Evolutionary conservation across 2,329 filamentous ascomycete genomes (phyloP), one percentile per base, ranked within the genome.

Genomic region (Aaosphaeria pasadenensis): DNA sequence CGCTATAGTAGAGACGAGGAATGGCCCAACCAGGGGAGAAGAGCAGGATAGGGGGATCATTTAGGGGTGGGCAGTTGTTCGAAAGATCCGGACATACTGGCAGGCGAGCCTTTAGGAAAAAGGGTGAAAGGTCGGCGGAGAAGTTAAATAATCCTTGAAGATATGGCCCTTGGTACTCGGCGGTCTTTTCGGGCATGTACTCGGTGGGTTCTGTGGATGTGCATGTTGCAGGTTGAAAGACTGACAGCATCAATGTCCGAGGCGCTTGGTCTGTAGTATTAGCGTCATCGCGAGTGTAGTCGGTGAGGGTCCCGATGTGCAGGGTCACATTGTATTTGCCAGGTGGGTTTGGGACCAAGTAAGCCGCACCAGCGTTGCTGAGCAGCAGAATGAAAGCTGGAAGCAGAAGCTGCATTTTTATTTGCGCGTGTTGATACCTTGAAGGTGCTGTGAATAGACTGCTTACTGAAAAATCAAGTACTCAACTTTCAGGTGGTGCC

Each of bases 11-110:
- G 1, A 74, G 58, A 2, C 76, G 67, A 0, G 74, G 67, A 24
- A 66, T 63, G 4, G 70, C 67, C 38, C 69, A 65, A 5, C 76
- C 77, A 3, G 76, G 70, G 0, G 71, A 75, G 43, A 80, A 73
- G 30, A 79, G 48, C 39, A 77, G 43, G 30, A 58, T 49, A 40
- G 52, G 53, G 11, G 11, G 36, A 30, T 57, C 49, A 31, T 54
- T 39, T 44, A 51, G 11, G 11, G 47, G 17, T 33, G 49, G 49
- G 50, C 50, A 55, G 42, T 41, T 36, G 9, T 38, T 48, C 13
- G 43, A 11, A 30, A 45, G 35, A 7, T 48, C 31, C 29, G 43
- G 42, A 51, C 55, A 56, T 32, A 58, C 55, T 45, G 53, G 55
- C 41, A 59, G 44, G 39, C 50, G 52, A 41, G 57, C 55, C 39